These are phyloP conservation scores for Suhomyces sp. DNA, from an alignment of 805 yeast species.

Conservation along the genomic window DNA sequence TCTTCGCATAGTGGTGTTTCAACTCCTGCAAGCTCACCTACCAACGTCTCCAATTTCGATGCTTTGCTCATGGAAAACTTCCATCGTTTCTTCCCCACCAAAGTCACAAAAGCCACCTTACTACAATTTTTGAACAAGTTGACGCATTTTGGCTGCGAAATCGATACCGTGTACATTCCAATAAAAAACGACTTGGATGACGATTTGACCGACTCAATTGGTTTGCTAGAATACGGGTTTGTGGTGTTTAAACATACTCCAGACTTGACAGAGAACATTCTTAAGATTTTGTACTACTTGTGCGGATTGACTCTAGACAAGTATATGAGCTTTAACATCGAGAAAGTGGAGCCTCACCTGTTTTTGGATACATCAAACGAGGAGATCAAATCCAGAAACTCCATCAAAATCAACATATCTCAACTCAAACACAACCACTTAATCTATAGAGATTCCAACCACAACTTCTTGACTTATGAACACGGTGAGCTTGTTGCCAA, in stretches of 20 bases:
- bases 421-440: constrained; percentile 37
- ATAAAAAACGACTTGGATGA: constrained; percentile 8
- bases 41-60: constrained; percentile 12
- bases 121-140: constrained; percentile 43
- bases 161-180: constrained; percentile 56
- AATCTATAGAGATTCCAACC: constrained; percentile 11
- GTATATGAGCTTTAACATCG: constrained; percentile 25
- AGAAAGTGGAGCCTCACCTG: constrained; percentile 6
- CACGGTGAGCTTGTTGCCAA: not conserved
- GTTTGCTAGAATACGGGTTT: constrained; percentile 42
- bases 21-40: constrained; percentile 2
- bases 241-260: constrained; percentile 40
- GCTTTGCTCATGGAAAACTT: constrained; percentile 41
- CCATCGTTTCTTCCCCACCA: constrained; percentile 51
- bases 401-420: constrained; percentile 27
- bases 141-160: constrained; percentile 38
- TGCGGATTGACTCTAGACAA: constrained; percentile 44
- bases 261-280: constrained; percentile 43
- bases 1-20: constrained; percentile 3
- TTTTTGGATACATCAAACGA: constrained; percentile 1
- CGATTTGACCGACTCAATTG: constrained; percentile 27
- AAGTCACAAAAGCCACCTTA: constrained; percentile 9
- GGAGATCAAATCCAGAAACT: not conserved
- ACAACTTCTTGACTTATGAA: not conserved
- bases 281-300: constrained; percentile 47